Evolutionary conservation across 768 basidiomycete species (phyloP).

Genomic region (Pleurotus citrinopileatus): DNA sequence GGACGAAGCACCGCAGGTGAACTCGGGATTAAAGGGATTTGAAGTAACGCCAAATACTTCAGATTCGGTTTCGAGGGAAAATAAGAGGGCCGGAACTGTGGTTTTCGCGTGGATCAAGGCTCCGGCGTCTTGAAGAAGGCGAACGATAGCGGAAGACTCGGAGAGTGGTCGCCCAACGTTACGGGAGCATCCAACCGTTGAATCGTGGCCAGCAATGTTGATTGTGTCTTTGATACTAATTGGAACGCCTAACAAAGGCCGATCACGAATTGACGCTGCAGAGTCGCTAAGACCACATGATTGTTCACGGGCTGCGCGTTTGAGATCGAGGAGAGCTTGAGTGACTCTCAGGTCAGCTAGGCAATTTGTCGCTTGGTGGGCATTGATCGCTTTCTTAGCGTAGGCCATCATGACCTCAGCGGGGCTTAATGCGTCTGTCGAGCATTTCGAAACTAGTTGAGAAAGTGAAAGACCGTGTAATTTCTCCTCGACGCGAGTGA

Average conservation of each 20-base stretch:
- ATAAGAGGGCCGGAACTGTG: constrained; percentile 52
- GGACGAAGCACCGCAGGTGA: constrained; percentile 60
- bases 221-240: constrained; percentile 31
- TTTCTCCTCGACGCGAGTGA: neutral
- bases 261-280: constrained; percentile 9
- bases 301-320: constrained; percentile 4
- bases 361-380: constrained; percentile 5
- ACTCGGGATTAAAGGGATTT: constrained; percentile 58
- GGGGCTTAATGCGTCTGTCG: neutral
- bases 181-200: constrained; percentile 59
- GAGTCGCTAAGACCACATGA: neutral
- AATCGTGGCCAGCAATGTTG: constrained; percentile 54
- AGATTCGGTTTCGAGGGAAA: constrained; percentile 55
- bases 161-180: constrained; percentile 41
- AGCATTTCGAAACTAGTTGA: constrained; percentile 4
- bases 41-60: constrained; percentile 60
- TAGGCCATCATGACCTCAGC: constrained; percentile 5
- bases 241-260: constrained; percentile 22
- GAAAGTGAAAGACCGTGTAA: constrained; percentile 7
- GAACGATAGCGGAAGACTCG: constrained; percentile 51
- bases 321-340: neutral
- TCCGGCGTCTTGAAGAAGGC: constrained; percentile 57
- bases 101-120: constrained; percentile 67
- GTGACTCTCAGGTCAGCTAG: neutral
- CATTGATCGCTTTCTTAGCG: constrained; percentile 2